Conservation (phyloP, 2,329 filamentous ascomycete species). For the Pyrenophora seminiperda region DNA sequence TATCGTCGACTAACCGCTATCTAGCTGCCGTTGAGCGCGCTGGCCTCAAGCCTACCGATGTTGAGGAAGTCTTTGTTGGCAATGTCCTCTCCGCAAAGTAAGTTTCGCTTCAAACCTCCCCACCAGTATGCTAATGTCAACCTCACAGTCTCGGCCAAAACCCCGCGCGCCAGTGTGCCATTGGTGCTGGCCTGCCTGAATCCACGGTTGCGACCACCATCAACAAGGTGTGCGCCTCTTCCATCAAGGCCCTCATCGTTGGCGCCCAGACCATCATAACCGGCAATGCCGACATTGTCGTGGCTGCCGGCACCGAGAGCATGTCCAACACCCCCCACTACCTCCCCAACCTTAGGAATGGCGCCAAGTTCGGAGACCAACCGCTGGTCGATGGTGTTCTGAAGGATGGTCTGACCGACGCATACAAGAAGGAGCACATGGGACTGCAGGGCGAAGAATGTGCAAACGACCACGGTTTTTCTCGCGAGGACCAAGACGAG, state of each 20-base stretch:
- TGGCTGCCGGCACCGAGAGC: constrained; percentile 94
- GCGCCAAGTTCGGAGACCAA: constrained; percentile 93
- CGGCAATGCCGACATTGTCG: constrained; percentile 88
- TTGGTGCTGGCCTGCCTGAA: constrained; percentile 83
- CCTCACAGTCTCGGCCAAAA: constrained; percentile 84
- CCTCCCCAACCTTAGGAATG: constrained; percentile 81
- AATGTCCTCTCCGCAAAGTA: constrained; percentile 98
- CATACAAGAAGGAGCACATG: constrained; percentile 97
- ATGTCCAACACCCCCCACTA: constrained; percentile 99
- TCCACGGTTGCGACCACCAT: constrained; percentile 85
- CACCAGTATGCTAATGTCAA: constrained; percentile 13
- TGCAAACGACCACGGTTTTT: constrained; percentile 79
- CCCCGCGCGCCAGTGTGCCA: constrained; percentile 90
- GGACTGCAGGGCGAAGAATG: constrained; percentile 92
- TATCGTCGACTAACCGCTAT: constrained; percentile 20
- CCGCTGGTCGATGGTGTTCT: constrained; percentile 87
- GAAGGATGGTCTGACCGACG: constrained; percentile 92
- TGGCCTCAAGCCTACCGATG: constrained; percentile 82
- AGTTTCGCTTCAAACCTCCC: constrained; percentile 25
- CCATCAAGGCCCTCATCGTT: constrained; percentile 91
- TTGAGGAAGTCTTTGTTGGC: constrained; percentile 97
- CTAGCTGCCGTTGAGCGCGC: constrained; percentile 81
- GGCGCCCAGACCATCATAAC: constrained; percentile 98
- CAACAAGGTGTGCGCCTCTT: constrained; percentile 98
- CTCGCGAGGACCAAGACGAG: constrained; percentile 85